A percentile compares a stretch with the other conserved stretches of the same genome.
phyloP scores from a whole-genome alignment of 1,139 yeast species.

The Kurtzmaniella quercitrusa region DNA sequence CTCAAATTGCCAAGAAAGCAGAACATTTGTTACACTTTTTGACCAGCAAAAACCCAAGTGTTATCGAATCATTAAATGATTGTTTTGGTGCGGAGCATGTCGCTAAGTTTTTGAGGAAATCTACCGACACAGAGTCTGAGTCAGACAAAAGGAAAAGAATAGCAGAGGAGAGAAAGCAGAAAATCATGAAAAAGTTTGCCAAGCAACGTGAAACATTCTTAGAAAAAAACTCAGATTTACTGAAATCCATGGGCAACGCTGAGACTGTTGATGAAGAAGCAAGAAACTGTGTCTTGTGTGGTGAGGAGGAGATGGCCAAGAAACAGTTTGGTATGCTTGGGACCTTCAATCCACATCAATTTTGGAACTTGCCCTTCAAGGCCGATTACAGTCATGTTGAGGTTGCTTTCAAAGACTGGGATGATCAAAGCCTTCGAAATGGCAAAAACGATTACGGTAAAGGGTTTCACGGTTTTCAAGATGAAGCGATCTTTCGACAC shows the following conservation, averaged over 20 bases:
- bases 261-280: conserved; percentile 8
- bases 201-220: conserved; percentile 37
- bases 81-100: conserved; percentile 58
- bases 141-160: conserved; percentile 43
- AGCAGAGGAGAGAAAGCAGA: conserved; percentile 34
- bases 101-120: conserved; percentile 31
- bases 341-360: conserved; percentile 31
- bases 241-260: conserved; percentile 3
- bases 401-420: conserved; percentile 26
- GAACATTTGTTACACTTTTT: conserved; percentile 49
- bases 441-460: conserved; percentile 19
- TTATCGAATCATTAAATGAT: conserved; percentile 47
- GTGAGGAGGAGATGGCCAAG: conserved; percentile 45
- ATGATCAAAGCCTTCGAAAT: conserved; percentile 12
- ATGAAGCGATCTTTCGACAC: conserved; percentile 8
- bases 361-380: conserved; percentile 45
- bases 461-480: conserved; percentile 15
- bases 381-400: conserved; percentile 5
- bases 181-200: conserved; percentile 39
- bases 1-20: conserved; percentile 48
- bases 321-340: conserved; percentile 56
- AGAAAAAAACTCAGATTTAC: conserved; percentile 24
- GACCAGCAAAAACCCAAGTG: conserved; percentile 42
- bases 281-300: conserved; percentile 64
- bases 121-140: conserved; percentile 23